Base-by-base conservation (phyloP, 768 basidiomycete species). In the Mycena rosella region DNA sequence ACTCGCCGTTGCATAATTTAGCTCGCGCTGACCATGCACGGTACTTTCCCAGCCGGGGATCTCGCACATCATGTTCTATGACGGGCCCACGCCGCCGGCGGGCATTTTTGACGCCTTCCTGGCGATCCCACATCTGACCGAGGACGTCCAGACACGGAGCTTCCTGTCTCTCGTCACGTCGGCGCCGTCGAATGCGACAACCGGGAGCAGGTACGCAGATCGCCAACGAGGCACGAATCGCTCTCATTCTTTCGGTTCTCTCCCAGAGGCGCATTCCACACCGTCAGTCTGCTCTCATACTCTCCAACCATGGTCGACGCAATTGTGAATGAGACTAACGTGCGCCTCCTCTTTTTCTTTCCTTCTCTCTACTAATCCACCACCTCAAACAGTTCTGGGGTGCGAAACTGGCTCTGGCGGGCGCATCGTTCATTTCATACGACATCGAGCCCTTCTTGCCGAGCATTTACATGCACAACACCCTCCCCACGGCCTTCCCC, bases 51-150 rank as follows among this genome's bases (percentile, higher is more conserved):
- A 73, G 75, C 62, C 75, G 11, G 49, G 73, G 2, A 73, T 81
- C 8, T 74, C 73, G 3, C 72, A 78, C 10, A 59, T 87, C 4
- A 57, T 91, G 26, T 91, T 91, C 76, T 91, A 91, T 69, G 86
- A 91, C 70, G 85, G 69, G 0, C 88, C 89, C 17, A 79, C 74
- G 0, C 82, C 82, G 0, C 87, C 87, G 0, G 63, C 68, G 0
- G 87, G 85, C 1, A 81, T 87, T 29, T 88, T 88, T 66, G 86
- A 88, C 63, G 81, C 80, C 11, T 86, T 87, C 75, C 68, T 88
- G 26, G 77, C 78, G 1, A 85, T 88, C 38, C 83, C 84, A 3
- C 60, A 73, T 20, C 51, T 85, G 26, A 73, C 73, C 4, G 74
- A 75, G 59, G 81, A 86, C 63, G 73, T 87, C 3, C 71, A 64